Percentiles rank a stretch among this genome's conserved stretches.
These are phyloP conservation scores for Thelonectria rubi DNA, from an alignment of 2,329 filamentous ascomycete species.

Conservation along the genomic window DNA sequence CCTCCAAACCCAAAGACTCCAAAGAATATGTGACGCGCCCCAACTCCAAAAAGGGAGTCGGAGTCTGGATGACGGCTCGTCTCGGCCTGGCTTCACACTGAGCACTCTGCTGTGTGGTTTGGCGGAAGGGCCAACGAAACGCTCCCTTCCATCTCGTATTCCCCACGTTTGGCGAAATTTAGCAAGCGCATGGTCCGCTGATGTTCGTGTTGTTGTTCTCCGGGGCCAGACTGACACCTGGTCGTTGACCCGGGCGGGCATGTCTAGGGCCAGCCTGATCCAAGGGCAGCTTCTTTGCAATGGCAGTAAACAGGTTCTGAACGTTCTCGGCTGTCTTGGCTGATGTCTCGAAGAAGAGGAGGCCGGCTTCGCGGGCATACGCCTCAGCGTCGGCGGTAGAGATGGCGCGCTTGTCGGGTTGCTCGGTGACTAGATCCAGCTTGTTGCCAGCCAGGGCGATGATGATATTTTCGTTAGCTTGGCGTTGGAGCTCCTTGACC, in stretches of 20 bases:
- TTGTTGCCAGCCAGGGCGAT: conserved; percentile 99
- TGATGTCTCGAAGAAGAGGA: conserved; percentile 98
- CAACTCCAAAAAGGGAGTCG: conserved; percentile 42
- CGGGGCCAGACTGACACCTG: conserved; percentile 65
- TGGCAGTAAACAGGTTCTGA: conserved; percentile 92
- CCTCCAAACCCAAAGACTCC: conserved; percentile 53
- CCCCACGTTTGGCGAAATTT: conserved; percentile 40
- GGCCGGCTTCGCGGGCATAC: conserved; percentile 90
- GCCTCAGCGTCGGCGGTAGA: conserved; percentile 89
- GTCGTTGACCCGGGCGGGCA: conserved; percentile 71
- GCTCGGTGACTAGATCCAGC: conserved; percentile 92
- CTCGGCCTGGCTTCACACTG: conserved; percentile 40
- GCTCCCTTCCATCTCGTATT: conserved; percentile 33
- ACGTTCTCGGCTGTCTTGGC: conserved; percentile 98
- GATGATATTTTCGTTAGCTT: conserved; percentile 99
- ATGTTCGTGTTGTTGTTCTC: conserved; percentile 67
- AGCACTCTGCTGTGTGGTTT: conserved; percentile 35
- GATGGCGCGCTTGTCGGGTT: conserved; percentile 95
- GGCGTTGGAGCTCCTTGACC: conserved; percentile 98
- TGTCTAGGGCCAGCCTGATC: conserved; percentile 95
- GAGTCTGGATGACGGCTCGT: conserved; percentile 41
- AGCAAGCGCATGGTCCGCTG: conserved; percentile 66
- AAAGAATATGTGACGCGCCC: conserved; percentile 49
- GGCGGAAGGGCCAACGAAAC: conserved; percentile 32
- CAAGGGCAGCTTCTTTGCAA: conserved; percentile 96